phyloP scores from a whole-genome alignment of 1,139 yeast species.

The Entelexis sorbosivorans region DNA sequence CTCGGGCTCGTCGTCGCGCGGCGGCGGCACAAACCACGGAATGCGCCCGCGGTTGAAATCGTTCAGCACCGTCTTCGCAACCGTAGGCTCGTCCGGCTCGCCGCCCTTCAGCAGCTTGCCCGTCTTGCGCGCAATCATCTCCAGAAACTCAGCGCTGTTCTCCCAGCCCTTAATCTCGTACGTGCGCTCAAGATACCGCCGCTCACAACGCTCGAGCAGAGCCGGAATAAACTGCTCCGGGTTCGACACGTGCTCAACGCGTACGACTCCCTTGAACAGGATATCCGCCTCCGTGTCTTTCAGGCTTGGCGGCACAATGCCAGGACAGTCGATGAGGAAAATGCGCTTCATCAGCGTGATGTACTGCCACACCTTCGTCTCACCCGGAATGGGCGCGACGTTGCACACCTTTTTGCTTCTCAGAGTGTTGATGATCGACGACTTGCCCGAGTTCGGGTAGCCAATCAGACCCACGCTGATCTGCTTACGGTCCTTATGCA shows the following conservation, averaged over 20 bases:
- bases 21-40: constrained; percentile 97
- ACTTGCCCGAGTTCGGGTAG: constrained; percentile 94
- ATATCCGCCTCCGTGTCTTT: constrained; percentile 91
- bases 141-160: constrained; percentile 73
- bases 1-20: constrained; percentile 32
- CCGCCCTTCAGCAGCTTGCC: constrained; percentile 94
- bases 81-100: constrained; percentile 92
- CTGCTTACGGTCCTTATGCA: constrained; percentile 89
- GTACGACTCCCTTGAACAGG: constrained; percentile 88
- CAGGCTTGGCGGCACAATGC: constrained; percentile 91
- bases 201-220: constrained; percentile 71
- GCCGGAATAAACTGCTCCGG: constrained; percentile 96
- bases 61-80: constrained; percentile 78
- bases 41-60: constrained; percentile 96
- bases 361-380: constrained; percentile 98
- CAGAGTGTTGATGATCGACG: constrained; percentile 86
- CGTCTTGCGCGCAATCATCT: constrained; percentile 78
- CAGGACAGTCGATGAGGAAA: constrained; percentile 94
- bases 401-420: constrained; percentile 91
- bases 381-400: constrained; percentile 98
- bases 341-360: constrained; percentile 93
- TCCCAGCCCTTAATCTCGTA: constrained; percentile 92
- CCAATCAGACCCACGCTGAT: constrained; percentile 96
- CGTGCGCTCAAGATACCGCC: constrained; percentile 87
- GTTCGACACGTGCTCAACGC: constrained; percentile 89